Conservation (phyloP, 2,329 filamentous ascomycete species). For the Microsporum canis region DNA sequence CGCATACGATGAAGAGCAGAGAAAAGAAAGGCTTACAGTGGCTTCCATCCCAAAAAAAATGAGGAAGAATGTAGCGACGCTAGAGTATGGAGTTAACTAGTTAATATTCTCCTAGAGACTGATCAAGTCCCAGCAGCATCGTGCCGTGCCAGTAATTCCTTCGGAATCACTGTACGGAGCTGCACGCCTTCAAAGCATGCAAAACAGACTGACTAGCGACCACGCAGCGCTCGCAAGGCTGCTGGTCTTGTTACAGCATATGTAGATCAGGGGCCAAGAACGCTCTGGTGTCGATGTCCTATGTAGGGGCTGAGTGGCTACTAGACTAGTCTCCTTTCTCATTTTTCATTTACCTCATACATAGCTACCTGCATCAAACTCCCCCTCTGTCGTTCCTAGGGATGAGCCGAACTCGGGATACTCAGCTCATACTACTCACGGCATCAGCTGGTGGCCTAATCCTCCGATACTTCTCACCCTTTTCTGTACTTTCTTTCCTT, state of each 20-base stretch:
- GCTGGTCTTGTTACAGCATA: neutral
- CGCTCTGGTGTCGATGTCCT: neutral
- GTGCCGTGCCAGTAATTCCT: neutral
- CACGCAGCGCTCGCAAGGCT: neutral
- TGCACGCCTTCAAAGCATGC: neutral
- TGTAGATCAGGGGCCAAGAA: slow-evolving; percentile 3
- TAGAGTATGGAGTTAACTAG: neutral
- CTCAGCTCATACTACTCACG: neutral
- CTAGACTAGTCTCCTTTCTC: neutral
- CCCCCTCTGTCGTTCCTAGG: neutral
- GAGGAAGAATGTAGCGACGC: neutral
- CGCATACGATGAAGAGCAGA: neutral
- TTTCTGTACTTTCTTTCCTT: neutral
- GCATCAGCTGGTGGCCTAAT: slow-evolving; percentile 2
- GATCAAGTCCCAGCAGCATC: neutral
- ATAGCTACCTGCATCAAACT: neutral
- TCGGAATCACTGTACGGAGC: neutral
- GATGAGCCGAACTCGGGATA: neutral
- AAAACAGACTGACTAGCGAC: neutral
- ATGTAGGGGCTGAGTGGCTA: neutral
- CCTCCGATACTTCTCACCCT: neutral
- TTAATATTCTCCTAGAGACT: neutral
- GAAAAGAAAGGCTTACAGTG: neutral
- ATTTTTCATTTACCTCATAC: neutral
- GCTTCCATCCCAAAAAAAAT: neutral